Conservation (phyloP, 176 grass and related monocot genomes). For the Guadua angustifolia region DNA sequence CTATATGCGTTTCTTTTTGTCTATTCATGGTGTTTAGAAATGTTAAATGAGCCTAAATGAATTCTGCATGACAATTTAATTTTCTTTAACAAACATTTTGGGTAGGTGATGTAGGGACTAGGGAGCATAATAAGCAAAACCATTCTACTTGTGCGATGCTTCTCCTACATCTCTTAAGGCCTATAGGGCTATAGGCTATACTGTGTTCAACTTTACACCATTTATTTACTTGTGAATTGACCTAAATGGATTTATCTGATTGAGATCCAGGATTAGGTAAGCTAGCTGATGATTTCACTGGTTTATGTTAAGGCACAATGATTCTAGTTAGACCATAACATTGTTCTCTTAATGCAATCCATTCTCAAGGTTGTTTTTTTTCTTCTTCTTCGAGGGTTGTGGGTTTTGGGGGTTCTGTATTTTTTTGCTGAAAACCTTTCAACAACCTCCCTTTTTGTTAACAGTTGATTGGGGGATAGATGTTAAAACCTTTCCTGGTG, state of each 20-base stretch:
- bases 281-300: background rate
- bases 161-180: background rate
- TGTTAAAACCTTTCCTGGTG: background rate
- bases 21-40: slow-evolving; percentile 24
- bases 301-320: background rate
- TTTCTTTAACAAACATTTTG: slow-evolving; percentile 34
- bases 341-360: background rate
- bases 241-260: slow-evolving; percentile 3
- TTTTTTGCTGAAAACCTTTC: background rate
- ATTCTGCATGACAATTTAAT: background rate
- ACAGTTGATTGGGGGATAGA: background rate
- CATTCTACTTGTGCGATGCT: slow-evolving; percentile 6
- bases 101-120: slow-evolving; percentile 5
- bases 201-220: slow-evolving; percentile 1
- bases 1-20: slow-evolving; percentile 8
- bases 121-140: slow-evolving; percentile 22
- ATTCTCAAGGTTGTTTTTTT: background rate
- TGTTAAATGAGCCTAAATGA: background rate
- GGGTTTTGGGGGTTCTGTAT: background rate
- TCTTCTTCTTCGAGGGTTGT: background rate
- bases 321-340: background rate
- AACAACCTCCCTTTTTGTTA: background rate
- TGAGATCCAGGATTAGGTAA: background rate
- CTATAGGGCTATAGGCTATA: background rate
- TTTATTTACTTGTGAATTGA: slow-evolving; percentile 6